A percentile compares a stretch with the other conserved stretches of the same genome.
Evolutionary conservation across 768 basidiomycete genomes (phyloP).

Genomic region (Lactarius psammicola): DNA sequence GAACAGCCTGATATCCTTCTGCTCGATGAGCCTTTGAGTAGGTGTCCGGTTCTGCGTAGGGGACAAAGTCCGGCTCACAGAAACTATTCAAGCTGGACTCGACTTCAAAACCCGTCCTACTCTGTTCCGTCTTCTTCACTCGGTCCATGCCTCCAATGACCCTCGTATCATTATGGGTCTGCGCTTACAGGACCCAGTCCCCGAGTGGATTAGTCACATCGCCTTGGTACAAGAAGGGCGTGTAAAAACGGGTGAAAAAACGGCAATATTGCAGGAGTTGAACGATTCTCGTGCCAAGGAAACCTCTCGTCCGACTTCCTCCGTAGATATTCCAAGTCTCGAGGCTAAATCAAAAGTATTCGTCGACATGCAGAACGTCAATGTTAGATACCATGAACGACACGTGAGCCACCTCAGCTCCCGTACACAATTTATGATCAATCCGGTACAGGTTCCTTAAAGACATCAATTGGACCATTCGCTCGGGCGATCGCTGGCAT

Average conservation of each 20-base stretch:
- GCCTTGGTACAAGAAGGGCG: constrained; percentile 49
- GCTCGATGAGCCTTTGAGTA: constrained; percentile 91
- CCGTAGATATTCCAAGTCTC: background rate
- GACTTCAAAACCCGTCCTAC: constrained; percentile 59
- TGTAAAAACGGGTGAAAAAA: constrained; percentile 52
- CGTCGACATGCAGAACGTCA: constrained; percentile 63
- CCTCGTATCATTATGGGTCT: constrained; percentile 68
- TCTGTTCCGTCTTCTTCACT: constrained; percentile 54
- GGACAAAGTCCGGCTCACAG: background rate
- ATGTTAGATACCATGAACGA: constrained; percentile 63
- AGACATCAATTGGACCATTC: constrained; percentile 79
- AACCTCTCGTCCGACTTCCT: background rate
- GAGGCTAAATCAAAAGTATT: constrained; percentile 41
- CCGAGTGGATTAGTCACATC: constrained; percentile 70
- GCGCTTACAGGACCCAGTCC: constrained; percentile 67
- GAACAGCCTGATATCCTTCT: constrained; percentile 69
- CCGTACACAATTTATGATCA: background rate
- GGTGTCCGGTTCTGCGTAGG: constrained; percentile 29
- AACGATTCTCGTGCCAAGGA: background rate
- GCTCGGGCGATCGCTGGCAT: constrained; percentile 84
- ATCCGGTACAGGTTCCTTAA: constrained; percentile 59
- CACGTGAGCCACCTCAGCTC: constrained; percentile 5
- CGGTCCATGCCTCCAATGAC: constrained; percentile 45
- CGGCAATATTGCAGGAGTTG: constrained; percentile 39
- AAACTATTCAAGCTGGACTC: constrained; percentile 61